Evolutionary conservation across 495 filamentous ascomycete genomes (phyloP).

Genomic region (Symbiotaphrina buchneri): DNA sequence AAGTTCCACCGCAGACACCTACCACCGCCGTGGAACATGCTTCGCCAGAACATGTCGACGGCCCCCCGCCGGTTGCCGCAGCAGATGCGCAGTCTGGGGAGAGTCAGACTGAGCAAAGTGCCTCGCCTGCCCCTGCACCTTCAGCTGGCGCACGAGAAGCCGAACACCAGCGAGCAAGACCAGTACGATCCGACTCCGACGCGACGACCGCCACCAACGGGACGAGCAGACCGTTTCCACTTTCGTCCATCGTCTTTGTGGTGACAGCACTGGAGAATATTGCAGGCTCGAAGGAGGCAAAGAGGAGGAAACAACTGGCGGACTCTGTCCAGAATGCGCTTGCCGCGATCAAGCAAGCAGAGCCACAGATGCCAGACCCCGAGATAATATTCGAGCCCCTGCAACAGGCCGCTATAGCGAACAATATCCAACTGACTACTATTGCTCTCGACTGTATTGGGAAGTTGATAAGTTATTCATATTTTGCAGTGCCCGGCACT

Average conservation of each 20-base stretch:
- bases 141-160: not conserved
- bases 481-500: slow-evolving; percentile 54
- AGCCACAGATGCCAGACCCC: slow-evolving; percentile 50
- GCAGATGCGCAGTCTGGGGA: slow-evolving; percentile 1
- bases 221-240: slow-evolving; percentile 29
- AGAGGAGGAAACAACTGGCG: slow-evolving; percentile 54
- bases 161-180: not conserved
- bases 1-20: too few relatives aligned
- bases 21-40: too few relatives aligned
- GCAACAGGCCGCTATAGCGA: slow-evolving; percentile 63
- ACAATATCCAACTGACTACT: slow-evolving; percentile 63
- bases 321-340: slow-evolving; percentile 65
- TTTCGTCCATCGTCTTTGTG: slow-evolving; percentile 90
- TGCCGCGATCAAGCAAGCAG: slow-evolving; percentile 55
- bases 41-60: too few relatives aligned
- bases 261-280: slow-evolving; percentile 82
- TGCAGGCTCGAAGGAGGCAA: slow-evolving; percentile 67
- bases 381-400: slow-evolving; percentile 82
- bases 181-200: slow-evolving; percentile 29
- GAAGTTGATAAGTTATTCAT: slow-evolving; percentile 94
- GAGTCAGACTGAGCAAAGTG: not conserved
- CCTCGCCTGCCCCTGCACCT: not conserved
- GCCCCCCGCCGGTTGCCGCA: too few relatives aligned
- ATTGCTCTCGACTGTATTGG: slow-evolving; percentile 94
- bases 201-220: slow-evolving; percentile 30